Base-by-base conservation (phyloP, 2,329 filamentous ascomycete genomes). In the Claviceps arundinis region DNA sequence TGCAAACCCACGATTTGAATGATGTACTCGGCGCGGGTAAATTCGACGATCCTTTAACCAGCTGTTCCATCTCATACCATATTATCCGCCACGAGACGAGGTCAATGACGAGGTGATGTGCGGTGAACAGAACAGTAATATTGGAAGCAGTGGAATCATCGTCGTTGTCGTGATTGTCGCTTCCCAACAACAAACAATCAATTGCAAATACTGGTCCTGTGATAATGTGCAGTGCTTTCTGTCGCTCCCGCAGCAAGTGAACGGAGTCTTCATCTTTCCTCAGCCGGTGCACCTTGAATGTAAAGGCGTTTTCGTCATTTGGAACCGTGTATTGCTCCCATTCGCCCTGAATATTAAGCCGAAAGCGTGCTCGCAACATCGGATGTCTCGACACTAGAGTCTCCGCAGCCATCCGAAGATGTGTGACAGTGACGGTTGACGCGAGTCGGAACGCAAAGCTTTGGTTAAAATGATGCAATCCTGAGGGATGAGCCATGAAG, bases 31-130 rank as follows among this genome's bases (percentile, higher is more conserved):
- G 58, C 5, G 43, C 4, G 26, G 24, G 16, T 11, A 19, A 11
- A 14, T 24, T 26, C 34, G 53, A 52, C 48, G 47, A 51, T 26
- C 54, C 13, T 38, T 22, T 46, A 3, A 60, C n/a, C 13, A 50
- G 41, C 5, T 57, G 50, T 24, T 58, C 53, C 17, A 60, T 47
- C 6, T 60, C 56, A 11, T 52, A 38, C 47, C 54, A 52, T 2
- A 60, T 24, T 9, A 59, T 74, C 8, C 74, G 71, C 46, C 73
- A 76, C 19, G 74, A 76, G 54, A 76, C 75, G 58, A 76, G 72
- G 58, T 76, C 73, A 37, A 63, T 56, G 17, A 60, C 56, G 2
- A 58, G 38, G 38, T 60, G 57, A 46, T 60, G 59, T 7, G 56
- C 54, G 1, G 49, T 52, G 13, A 58, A 44, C 6, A 58, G 22